Evolutionary conservation across 106 monocot species (phyloP).

Genomic region (Dendrobium huoshanense): DNA sequence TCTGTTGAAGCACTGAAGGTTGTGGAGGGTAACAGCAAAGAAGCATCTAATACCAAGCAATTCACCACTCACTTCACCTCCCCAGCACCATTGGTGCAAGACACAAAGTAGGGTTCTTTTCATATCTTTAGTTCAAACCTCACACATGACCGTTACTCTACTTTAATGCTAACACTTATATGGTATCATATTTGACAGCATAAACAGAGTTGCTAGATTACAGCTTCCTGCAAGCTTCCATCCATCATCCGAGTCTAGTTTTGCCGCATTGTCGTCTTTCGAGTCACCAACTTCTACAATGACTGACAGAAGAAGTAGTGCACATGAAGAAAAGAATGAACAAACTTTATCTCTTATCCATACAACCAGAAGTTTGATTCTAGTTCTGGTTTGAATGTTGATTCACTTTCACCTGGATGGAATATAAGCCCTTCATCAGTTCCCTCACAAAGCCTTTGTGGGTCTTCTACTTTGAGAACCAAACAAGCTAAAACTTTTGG

Average conservation of each 20-base stretch:
- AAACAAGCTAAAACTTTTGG: conserved; percentile 22
- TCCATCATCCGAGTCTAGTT: conserved; percentile 39
- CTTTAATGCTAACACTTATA: background rate
- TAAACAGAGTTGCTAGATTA: conserved; percentile 17
- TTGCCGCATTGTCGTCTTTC: conserved; percentile 13
- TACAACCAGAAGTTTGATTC: conserved; percentile 12
- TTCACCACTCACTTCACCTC: conserved; percentile 26
- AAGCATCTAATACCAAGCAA: conserved; percentile 2
- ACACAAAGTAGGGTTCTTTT: conserved; percentile 26
- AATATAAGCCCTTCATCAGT: conserved; percentile 28
- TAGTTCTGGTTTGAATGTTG: conserved; percentile 10
- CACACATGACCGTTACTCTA: background rate
- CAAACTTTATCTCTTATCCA: conserved; percentile 2
- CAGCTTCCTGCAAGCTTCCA: conserved; percentile 19
- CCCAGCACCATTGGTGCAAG: conserved; percentile 24
- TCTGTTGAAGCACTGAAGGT: conserved; percentile 13
- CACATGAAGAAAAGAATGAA: conserved; percentile 8
- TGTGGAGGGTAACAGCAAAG: conserved; percentile 6
- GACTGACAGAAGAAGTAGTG: conserved; percentile 4
- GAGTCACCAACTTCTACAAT: conserved; percentile 24
- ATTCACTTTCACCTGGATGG: conserved; percentile 41
- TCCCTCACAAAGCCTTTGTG: conserved; percentile 10
- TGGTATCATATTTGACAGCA: conserved; percentile 11
- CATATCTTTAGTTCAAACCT: background rate
- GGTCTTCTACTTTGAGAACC: conserved; percentile 12